Evolutionary conservation across 2,329 filamentous ascomycete species (phyloP).

Genomic region (Fusarium nygamai): DNA sequence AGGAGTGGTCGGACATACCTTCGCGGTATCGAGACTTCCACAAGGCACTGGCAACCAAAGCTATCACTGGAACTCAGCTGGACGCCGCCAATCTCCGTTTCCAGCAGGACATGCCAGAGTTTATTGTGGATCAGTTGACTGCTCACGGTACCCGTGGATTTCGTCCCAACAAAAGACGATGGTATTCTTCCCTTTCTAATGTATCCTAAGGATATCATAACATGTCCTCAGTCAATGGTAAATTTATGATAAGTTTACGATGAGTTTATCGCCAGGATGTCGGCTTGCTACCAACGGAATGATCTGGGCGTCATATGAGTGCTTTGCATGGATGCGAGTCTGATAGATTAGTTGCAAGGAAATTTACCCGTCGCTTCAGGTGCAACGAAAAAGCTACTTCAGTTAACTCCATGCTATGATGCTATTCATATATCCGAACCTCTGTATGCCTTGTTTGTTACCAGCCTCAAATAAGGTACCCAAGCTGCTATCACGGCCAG

Average conservation of each 20-base stretch:
- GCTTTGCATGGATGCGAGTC: not conserved
- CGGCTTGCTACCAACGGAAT: too few relatives aligned
- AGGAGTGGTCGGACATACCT: not conserved
- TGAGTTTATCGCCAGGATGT: not conserved
- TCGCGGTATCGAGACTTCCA: not conserved
- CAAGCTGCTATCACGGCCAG: not conserved
- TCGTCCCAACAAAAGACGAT: not conserved
- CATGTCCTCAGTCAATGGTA: too few relatives aligned
- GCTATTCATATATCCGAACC: not conserved
- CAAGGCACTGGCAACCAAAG: not conserved
- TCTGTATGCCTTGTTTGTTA: not conserved
- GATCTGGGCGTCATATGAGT: not conserved
- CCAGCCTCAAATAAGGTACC: too few relatives aligned
- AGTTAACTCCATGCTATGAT: not conserved
- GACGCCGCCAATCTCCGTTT: not conserved
- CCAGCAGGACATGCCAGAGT: not conserved
- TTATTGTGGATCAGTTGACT: not conserved
- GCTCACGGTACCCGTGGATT: not conserved
- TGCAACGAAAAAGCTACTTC: not conserved
- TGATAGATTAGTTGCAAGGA: not conserved
- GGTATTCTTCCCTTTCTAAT: not conserved
- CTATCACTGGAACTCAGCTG: not conserved
- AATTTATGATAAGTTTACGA: too few relatives aligned
- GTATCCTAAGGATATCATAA: not conserved
- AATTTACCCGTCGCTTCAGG: not conserved